Percentiles rank a stretch among this genome's conserved stretches.
These are phyloP conservation scores for Didymella pinodella DNA, from an alignment of 2,329 filamentous ascomycete species.

Conservation along the genomic window DNA sequence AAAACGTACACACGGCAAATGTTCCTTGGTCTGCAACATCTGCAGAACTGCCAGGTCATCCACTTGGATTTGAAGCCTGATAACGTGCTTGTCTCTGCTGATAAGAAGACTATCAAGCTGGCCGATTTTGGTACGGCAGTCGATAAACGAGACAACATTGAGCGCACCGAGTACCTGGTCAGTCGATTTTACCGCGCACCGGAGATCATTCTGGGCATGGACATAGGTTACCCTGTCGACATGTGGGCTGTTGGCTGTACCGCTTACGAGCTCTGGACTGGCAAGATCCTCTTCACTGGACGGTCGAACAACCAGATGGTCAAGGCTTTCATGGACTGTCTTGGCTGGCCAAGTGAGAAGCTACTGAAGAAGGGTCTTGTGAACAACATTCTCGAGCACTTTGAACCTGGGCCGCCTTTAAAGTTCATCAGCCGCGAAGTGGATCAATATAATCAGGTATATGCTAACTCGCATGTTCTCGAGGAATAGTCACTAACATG, in stretches of 20 bases:
- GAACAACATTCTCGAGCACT: constrained; percentile 77
- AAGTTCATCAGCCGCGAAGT: constrained; percentile 84
- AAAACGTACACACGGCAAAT: constrained; percentile 92
- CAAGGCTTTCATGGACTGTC: constrained; percentile 92
- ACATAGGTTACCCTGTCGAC: constrained; percentile 92
- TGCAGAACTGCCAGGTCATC: constrained; percentile 91
- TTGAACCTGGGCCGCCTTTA: constrained; percentile 63
- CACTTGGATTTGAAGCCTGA: constrained; percentile 98
- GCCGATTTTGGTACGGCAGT: constrained; percentile 98
- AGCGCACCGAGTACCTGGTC: constrained; percentile 93
- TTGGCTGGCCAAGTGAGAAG: constrained; percentile 90
- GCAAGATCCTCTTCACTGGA: constrained; percentile 95
- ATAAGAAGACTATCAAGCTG: constrained; percentile 80
- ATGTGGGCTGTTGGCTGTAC: constrained; percentile 99
- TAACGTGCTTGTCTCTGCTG: constrained; percentile 77
- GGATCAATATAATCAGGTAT: constrained; percentile 56
- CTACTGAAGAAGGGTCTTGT: constrained; percentile 76
- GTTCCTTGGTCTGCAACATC: constrained; percentile 84
- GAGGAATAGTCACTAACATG: constrained; percentile 20
- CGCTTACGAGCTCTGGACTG: constrained; percentile 94
- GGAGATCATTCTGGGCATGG: constrained; percentile 96
- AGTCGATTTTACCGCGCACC: constrained; percentile 97
- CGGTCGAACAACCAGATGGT: constrained; percentile 99
- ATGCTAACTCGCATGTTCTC: background rate
- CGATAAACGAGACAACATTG: constrained; percentile 80